Base-by-base conservation (phyloP, 164 flowering plant species). In the Euptelea pleiosperma region DNA sequence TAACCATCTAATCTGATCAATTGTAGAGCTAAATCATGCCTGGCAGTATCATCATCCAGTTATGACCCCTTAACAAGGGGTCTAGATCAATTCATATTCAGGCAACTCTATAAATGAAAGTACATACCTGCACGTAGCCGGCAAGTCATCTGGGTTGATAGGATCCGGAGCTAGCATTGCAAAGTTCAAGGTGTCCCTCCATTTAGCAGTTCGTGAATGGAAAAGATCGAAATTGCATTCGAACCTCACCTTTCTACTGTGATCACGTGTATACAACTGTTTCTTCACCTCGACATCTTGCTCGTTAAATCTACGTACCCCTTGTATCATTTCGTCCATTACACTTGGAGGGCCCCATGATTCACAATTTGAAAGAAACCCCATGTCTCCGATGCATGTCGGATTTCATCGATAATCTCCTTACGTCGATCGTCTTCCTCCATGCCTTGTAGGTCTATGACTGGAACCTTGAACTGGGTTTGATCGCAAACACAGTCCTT, bases 291-390 rank as follows among this genome's bases (percentile, higher is more conserved):
- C 76, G 2, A 4, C 6, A 9, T 72, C 73, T 40, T 69, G 77
- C 59, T 82, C 82, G 42, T 52, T 19, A 42, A 82, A 82, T 49
- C 70, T 49, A 0, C 64, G 40, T 0, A 62, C 47, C 7, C 77
- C 87, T 14, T 62, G 61, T 28, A 67, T 56, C 71, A 77, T 70
- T 63, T 68, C 79, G 3, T 78, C 79, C 58, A 83, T 2, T 4
- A 75, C 65, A 10, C 29, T 33, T 1, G 1, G 45, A 0, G 76
- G 74, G 18, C 51, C 15, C 77, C 79, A 66, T 82, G 87, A 55
- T 79, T 82, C 25, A 78, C 6, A 73, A 63, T 7, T 19, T 31
- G 3, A 6, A 45, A 0, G 76, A 74, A 18, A 82, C 54, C 16
- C 79, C 74, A 70, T 1, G 25, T 65, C 67, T 58, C 75, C 2